Conservation (phyloP, 2,329 filamentous ascomycete genomes). For the Aspergillus sp. region DNA sequence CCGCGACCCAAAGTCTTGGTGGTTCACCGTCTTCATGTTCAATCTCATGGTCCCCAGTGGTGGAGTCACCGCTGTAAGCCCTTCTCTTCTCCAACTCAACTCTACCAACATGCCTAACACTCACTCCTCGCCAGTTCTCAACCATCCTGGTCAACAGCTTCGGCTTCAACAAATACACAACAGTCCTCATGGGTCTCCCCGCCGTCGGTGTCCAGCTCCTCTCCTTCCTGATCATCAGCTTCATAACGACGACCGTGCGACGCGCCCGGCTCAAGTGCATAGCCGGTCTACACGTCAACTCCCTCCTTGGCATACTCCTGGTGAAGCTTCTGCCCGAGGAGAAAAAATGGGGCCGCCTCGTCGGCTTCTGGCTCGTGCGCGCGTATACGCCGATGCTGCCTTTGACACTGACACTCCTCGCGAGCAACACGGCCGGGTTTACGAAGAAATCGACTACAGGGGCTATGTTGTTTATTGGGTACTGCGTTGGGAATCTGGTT, state of each 20-base stretch:
- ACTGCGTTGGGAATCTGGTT: slow-evolving; percentile 17
- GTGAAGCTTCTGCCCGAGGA: background rate
- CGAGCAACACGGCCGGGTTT: slow-evolving; percentile 16
- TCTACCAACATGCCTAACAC: background rate
- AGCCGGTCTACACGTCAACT: background rate
- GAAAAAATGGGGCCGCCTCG: background rate
- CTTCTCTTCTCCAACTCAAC: no score
- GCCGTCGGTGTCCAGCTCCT: background rate
- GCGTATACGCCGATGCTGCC: background rate
- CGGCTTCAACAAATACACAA: background rate
- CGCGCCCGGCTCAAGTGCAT: background rate
- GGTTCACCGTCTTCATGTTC: slow-evolving; percentile 26
- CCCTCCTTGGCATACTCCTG: background rate
- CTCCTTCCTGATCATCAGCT: background rate
- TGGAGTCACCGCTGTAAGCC: slow-evolving; percentile 19
- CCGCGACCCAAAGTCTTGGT: slow-evolving; percentile 31
- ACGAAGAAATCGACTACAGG: slow-evolving; percentile 18
- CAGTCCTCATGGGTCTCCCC: background rate
- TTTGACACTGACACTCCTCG: slow-evolving; percentile 13
- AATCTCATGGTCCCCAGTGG: slow-evolving; percentile 28
- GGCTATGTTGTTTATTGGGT: slow-evolving; percentile 14
- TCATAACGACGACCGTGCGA: background rate
- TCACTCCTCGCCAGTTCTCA: background rate
- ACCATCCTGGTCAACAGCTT: background rate
- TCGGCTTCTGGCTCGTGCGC: background rate